Conservation (phyloP, 139 green algal genomes). For the Closterium sp. region DNA sequence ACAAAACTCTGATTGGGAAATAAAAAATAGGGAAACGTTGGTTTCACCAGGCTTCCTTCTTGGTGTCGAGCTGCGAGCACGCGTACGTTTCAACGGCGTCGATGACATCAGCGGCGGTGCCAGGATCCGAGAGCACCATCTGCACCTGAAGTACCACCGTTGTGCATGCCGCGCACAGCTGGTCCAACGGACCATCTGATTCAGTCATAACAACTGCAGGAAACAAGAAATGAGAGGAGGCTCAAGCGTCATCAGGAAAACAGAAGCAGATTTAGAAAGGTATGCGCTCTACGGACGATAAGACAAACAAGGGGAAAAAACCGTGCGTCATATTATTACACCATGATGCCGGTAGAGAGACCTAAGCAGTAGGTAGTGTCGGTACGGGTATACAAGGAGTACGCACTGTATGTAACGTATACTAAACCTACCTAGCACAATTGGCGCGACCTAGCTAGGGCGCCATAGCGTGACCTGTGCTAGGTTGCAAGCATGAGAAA, state of each 20-base stretch:
- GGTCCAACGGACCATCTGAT: neutral
- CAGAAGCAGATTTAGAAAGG: neutral
- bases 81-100: neutral
- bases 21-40: neutral
- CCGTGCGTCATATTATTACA: too few relatives aligned
- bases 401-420: too few relatives aligned
- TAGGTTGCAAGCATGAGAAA: too few relatives aligned
- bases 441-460: too few relatives aligned
- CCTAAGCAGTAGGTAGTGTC: too few relatives aligned
- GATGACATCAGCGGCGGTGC: neutral
- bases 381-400: neutral
- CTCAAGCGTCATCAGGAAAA: neutral
- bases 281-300: neutral
- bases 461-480: too few relatives aligned
- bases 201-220: neutral
- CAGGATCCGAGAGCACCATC: neutral
- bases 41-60: neutral
- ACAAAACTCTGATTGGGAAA: too few relatives aligned
- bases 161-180: neutral
- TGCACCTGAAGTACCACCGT: neutral
- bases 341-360: too few relatives aligned
- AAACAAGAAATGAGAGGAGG: neutral
- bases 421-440: too few relatives aligned
- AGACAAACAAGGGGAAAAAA: too few relatives aligned
- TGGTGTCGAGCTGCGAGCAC: neutral